A percentile compares a stretch with the other conserved stretches of the same genome.
Conservation (phyloP, 352 stramenopile genomes). For the Phytophthora palmivora region DNA sequence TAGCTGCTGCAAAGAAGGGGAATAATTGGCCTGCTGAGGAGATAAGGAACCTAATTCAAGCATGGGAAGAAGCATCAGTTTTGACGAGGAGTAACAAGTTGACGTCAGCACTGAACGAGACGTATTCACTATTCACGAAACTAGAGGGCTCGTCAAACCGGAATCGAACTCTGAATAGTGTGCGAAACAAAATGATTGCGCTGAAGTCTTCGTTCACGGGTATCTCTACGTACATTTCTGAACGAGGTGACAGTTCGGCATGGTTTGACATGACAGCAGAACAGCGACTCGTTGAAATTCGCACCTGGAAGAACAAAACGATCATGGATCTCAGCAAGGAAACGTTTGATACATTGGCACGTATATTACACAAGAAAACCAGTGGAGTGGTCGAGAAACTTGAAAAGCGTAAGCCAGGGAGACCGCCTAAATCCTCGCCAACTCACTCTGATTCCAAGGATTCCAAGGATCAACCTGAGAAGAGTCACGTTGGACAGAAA, state of each 20-base stretch:
- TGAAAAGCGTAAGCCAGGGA: slow-evolving; percentile 15
- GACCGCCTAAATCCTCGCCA: slow-evolving; percentile 3
- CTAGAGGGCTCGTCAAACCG: slow-evolving; percentile 22
- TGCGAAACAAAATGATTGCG: slow-evolving; percentile 54
- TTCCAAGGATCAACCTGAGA: slow-evolving; percentile 22
- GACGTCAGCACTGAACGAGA: slow-evolving; percentile 26
- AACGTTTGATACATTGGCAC: slow-evolving; percentile 35
- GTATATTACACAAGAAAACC: slow-evolving; percentile 28
- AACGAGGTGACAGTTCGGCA: slow-evolving; percentile 22
- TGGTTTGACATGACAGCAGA: slow-evolving; percentile 43
- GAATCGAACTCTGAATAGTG: slow-evolving; percentile 36
- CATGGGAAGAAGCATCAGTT: slow-evolving; percentile 37
- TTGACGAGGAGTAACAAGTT: slow-evolving; percentile 24
- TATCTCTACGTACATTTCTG: slow-evolving; percentile 37
- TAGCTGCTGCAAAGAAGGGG: slow-evolving; percentile 28
- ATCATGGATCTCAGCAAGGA: slow-evolving; percentile 42
- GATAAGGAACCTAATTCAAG: slow-evolving; percentile 38
- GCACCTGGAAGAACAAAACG: slow-evolving; percentile 41
- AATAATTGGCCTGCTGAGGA: slow-evolving; percentile 43
- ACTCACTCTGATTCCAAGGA: slow-evolving; percentile 7
- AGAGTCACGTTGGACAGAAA: slow-evolving; percentile 23
- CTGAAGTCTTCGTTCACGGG: slow-evolving; percentile 39
- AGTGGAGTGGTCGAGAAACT: slow-evolving; percentile 13
- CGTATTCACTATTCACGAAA: slow-evolving; percentile 39
- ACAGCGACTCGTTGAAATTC: slow-evolving; percentile 35